A percentile compares a stretch with the other conserved stretches of the same genome.
phyloP scores from a whole-genome alignment of 208 protist species.

The Angomonas ambiguus region DNA sequence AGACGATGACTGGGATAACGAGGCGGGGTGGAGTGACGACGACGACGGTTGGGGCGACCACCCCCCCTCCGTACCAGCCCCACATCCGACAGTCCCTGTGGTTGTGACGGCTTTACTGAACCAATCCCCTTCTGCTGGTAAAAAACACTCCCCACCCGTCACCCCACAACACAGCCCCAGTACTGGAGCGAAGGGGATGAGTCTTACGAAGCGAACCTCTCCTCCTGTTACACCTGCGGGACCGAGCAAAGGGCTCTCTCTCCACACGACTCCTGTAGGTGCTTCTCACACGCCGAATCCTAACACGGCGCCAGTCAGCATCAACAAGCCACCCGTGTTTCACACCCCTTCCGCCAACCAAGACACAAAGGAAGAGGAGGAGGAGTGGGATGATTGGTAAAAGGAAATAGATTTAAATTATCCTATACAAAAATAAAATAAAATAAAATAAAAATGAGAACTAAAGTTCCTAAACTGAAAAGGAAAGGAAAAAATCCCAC shows the following conservation, averaged over 20 bases:
- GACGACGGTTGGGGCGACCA: constrained; percentile 23
- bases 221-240: constrained; percentile 20
- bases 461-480: neutral
- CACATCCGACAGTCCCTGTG: neutral
- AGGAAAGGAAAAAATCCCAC: neutral
- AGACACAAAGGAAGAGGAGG: constrained; percentile 30
- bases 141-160: neutral
- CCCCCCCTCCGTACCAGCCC: neutral
- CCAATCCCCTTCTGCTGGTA: too few relatives aligned
- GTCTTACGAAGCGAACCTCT: neutral
- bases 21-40: constrained; percentile 26
- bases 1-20: constrained; percentile 6
- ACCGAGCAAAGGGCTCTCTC: too few relatives aligned
- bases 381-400: constrained; percentile 64
- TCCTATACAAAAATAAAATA: neutral
- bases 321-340: neutral
- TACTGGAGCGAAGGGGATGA: neutral
- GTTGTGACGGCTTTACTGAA: too few relatives aligned
- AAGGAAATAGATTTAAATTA: neutral
- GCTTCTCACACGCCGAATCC: too few relatives aligned
- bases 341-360: neutral
- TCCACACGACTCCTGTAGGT: too few relatives aligned
- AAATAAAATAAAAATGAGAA: neutral
- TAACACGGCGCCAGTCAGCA: neutral
- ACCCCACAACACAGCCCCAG: neutral